Evolutionary conservation across 495 filamentous ascomycete genomes (phyloP), one percentile per base, ranked within the genome.

Genomic region (Xylaria venustula): DNA sequence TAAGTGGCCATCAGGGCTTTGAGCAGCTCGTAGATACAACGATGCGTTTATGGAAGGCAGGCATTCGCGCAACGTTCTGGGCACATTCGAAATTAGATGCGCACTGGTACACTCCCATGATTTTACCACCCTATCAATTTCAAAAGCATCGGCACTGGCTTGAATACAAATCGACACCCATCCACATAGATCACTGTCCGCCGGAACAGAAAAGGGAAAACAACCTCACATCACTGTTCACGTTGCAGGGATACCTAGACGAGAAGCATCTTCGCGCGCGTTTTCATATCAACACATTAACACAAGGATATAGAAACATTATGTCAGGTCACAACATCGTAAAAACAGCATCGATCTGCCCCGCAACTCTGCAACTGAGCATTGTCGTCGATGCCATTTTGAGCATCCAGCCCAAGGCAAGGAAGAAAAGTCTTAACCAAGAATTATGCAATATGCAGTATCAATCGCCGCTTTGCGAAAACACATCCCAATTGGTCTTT

Each of bases 1-100:
- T 85, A 14, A 79, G 70, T 0, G 52, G 49, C 37, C 55, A 68
- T 11, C 71, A 67, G 3, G 70, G 68, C 2, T 37, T 72, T 7
- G 23, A 71, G 1, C 50, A n/a, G 8, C 67, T 86, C 0, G 68
- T 72, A 0, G 73, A 83, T 12, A 65, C 77, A 2, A 83, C 80
- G 0, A 3, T 76, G 0, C 46, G 50, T 1, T 75, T 86, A 0
- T 86, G 85, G 83, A 78, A 75, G 44, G 61, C 68, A 1, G 79
- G 81, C 0, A 28, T 76, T 0, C 63, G 61, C 0, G 71, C 69
- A 1, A 37, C 61, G 7, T 84, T 81, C 72, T 87, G 83, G 85
- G 57, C 73, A 0, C 76, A 79, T 51, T 11, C 7, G 22, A 25
- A 50, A 76, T 81, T 57, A 20, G 20, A 0, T 52, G 64, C 74